Conservation (phyloP, 768 basidiomycete species). For the Auriscalpium orientale region DNA sequence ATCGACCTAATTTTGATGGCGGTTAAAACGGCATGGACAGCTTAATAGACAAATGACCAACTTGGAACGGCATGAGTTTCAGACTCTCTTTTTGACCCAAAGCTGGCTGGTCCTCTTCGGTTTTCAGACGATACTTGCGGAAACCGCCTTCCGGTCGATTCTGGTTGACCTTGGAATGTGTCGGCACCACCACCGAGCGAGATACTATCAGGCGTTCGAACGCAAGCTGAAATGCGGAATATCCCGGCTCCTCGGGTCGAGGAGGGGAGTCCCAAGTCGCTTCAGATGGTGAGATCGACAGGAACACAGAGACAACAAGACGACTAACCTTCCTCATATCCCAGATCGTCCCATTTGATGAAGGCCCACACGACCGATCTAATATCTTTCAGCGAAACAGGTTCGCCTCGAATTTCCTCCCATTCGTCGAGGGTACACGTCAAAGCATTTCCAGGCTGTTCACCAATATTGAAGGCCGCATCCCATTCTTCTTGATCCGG, state of each 20-base stretch:
- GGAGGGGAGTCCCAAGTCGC: conserved; percentile 95
- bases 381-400: conserved; percentile 30
- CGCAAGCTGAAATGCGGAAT: conserved; percentile 59
- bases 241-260: conserved; percentile 43
- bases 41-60: conserved; percentile 22
- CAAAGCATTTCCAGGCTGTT: conserved; percentile 48
- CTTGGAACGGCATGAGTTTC: conserved; percentile 85
- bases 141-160: conserved; percentile 50
- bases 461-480: conserved; percentile 48
- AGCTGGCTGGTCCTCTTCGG: conserved; percentile 37
- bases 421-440: conserved; percentile 59
- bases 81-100: conserved; percentile 59
- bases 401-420: conserved; percentile 29
- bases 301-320: conserved; percentile 3
- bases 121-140: conserved; percentile 36
- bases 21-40: conserved; percentile 1
- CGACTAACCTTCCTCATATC: conserved; percentile 80
- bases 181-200: conserved; percentile 51
- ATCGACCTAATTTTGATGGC: conserved; percentile 40
- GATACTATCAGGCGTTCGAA: conserved; percentile 61
- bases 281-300: conserved; percentile 22
- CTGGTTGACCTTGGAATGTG: conserved; percentile 35
- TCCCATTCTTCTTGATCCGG: conserved; percentile 19
- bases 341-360: conserved; percentile 88
- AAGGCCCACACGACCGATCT: conserved; percentile 67